phyloP scores from a whole-genome alignment of 2,329 filamentous ascomycete genomes.

The Blumeriella jaapii region DNA sequence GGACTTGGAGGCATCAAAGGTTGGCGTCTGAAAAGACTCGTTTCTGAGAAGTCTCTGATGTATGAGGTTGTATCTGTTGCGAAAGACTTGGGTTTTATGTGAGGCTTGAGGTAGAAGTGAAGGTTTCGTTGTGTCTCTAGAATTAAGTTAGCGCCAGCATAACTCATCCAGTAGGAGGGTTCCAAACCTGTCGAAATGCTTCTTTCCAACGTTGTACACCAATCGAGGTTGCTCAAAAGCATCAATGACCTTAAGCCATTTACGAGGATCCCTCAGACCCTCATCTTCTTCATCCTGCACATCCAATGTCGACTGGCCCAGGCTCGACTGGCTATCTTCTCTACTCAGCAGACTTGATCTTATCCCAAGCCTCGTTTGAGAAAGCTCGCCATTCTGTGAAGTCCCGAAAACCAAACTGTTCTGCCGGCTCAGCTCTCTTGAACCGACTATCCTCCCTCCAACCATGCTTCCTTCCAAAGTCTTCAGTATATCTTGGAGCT shows the following conservation, averaged over 20 bases:
- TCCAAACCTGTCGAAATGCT: constrained; percentile 75
- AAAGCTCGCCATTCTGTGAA: constrained; percentile 38
- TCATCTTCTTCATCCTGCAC: constrained; percentile 45
- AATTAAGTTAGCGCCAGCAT: constrained; percentile 3
- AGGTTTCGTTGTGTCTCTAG: constrained; percentile 49
- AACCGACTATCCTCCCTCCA: constrained; percentile 57
- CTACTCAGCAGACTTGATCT: constrained; percentile 37
- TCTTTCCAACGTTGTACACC: constrained; percentile 67
- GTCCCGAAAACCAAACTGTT: constrained; percentile 51
- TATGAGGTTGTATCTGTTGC: constrained; percentile 83
- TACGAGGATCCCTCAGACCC: constrained; percentile 52
- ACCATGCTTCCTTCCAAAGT: constrained; percentile 79
- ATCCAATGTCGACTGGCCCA: constrained; percentile 44
- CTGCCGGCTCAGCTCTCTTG: constrained; percentile 47
- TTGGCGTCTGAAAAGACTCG: constrained; percentile 79
- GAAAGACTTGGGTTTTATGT: constrained; percentile 76
- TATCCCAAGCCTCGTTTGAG: constrained; percentile 45
- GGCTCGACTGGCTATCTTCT: constrained; percentile 55
- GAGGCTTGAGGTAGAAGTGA: constrained; percentile 64
- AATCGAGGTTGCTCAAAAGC: constrained; percentile 79
- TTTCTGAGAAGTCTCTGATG: constrained; percentile 88
- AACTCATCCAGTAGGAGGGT: constrained; percentile 11
- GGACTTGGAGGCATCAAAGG: constrained; percentile 50
- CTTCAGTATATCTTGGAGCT: constrained; percentile 73
- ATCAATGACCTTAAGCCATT: constrained; percentile 73